Percentiles rank a stretch among this genome's conserved stretches.
These are phyloP conservation scores for Darksidea phi DNA, from an alignment of 495 filamentous ascomycete species.

Conservation along the genomic window DNA sequence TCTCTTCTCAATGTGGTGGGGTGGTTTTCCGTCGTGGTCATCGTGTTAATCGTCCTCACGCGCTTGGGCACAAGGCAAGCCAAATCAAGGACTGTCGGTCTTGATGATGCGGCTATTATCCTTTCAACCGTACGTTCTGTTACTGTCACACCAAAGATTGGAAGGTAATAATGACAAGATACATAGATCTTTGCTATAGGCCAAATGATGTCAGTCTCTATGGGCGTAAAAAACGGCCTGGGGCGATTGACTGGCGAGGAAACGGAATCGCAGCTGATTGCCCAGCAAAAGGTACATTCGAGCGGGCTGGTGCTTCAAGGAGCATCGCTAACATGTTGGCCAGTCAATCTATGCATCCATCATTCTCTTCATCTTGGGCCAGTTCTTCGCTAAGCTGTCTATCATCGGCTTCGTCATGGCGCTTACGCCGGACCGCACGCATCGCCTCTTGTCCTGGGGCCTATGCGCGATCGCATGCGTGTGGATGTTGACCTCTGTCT, in stretches of 20 bases:
- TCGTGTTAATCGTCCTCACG: slow-evolving; percentile 11
- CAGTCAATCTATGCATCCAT: slow-evolving; percentile 20
- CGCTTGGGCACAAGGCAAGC: slow-evolving; percentile 12
- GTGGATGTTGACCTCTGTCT: slow-evolving; percentile 37
- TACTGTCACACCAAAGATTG: too few species aligned
- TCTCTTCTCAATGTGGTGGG: slow-evolving; percentile 20
- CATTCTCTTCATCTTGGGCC: slow-evolving; percentile 17
- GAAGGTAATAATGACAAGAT: too few species aligned
- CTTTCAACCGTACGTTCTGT: slow-evolving; percentile 9
- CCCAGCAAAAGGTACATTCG: slow-evolving; percentile 17
- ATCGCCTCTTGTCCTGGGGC: background rate
- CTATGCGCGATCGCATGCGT: slow-evolving; percentile 2
- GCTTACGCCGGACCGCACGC: slow-evolving; percentile 4
- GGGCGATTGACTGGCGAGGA: background rate
- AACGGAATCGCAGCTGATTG: background rate
- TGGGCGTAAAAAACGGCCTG: slow-evolving; percentile 11
- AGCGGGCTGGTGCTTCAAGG: background rate
- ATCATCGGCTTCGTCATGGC: slow-evolving; percentile 14
- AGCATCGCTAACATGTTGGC: background rate
- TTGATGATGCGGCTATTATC: slow-evolving; percentile 15
- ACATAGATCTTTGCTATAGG: slow-evolving; percentile 9
- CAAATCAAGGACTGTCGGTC: slow-evolving; percentile 9
- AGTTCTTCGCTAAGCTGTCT: slow-evolving; percentile 22
- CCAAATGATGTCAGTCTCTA: slow-evolving; percentile 8
- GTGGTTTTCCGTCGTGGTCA: slow-evolving; percentile 15